Base-by-base conservation (phyloP, 306 rosid species). In the Sesbania bispinosa region DNA sequence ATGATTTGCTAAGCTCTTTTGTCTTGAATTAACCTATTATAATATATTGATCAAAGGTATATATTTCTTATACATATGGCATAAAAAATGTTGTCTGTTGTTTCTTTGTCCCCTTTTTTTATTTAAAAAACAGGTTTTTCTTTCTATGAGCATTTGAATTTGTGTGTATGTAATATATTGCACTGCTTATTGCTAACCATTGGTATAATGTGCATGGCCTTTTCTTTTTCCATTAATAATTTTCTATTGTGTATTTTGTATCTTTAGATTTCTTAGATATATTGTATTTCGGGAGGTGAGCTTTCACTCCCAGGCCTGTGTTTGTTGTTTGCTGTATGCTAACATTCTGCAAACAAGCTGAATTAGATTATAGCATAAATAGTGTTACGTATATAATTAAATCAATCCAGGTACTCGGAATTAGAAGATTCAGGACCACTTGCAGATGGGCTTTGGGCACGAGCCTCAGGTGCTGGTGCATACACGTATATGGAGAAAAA, bases 381-480 rank as follows among this genome's bases (percentile, higher is more conserved):
- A 51, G n/a, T n/a, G n/a, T n/a, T 64, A 32, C 78, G 35, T n/a
- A n/a, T 80, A 39, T 60, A 59, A 54, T 72, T 69, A 52, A 45
- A 69, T 68, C 53, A 66, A 70, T 69, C 57, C 77, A 93, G 98
- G 71, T 83, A 87, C 74, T 73, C 90, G 41, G 54, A 72, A 74
- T 83, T 82, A 38, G 94, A 85, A 48, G 76, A 73, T 77, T 80
- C 80, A 10, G 80, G 83, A 71, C 63, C 83, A 55, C 94, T 88
- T 43, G 83, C 96, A 7, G 89, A 87, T 11, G 98, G 94, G 71
- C 98, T 93, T 58, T 90, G 97, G 97, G 82, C 88, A 80, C 79
- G 97, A 76, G 98, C 98, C 47, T 45, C 83, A 30, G 66, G 85
- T 60, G 96, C 94, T 52, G 94, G 98, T 65, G 97, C 97, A 64